These are phyloP conservation scores for Diaporthe vaccinii DNA, from an alignment of 2,329 filamentous ascomycete genomes.

Conservation along the genomic window DNA sequence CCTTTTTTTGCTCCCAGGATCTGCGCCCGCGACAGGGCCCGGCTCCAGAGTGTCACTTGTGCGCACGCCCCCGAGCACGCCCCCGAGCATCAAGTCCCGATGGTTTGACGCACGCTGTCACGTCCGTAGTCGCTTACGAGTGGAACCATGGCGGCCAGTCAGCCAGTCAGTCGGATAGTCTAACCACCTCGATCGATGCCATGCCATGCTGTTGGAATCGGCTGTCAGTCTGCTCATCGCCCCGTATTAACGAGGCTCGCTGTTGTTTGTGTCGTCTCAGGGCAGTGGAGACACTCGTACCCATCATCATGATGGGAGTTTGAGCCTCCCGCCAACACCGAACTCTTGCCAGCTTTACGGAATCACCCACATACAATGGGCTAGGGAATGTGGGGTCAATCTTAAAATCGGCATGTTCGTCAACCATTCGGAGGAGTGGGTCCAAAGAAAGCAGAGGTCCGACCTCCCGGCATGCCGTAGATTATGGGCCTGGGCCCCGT, in stretches of 20 bases:
- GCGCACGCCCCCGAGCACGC: conserved; percentile 23
- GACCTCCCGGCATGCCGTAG: conserved; percentile 26
- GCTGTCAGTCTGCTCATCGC: conserved; percentile 18
- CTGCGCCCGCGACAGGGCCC: conserved; percentile 30
- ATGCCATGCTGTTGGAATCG: conserved; percentile 20
- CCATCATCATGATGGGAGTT: neutral
- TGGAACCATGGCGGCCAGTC: conserved; percentile 1
- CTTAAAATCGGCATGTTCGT: conserved; percentile 31
- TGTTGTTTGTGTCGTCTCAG: conserved; percentile 17
- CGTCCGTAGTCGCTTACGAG: conserved; percentile 29
- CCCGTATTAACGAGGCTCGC: conserved; percentile 15
- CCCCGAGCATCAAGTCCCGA: conserved; percentile 25
- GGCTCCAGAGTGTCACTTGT: conserved; percentile 24
- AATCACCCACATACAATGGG: conserved; percentile 10
- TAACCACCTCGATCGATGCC: conserved; percentile 13
- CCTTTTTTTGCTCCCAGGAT: conserved; percentile 23
- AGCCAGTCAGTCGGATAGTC: neutral
- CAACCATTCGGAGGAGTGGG: conserved; percentile 28
- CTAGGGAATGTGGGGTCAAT: conserved; percentile 32
- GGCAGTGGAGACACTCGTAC: conserved; percentile 2
- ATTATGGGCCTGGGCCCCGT: conserved; percentile 11
- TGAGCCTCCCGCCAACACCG: conserved; percentile 5
- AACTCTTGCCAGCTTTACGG: conserved; percentile 4
- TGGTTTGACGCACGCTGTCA: conserved; percentile 27
- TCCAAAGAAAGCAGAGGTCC: conserved; percentile 9